Base-by-base conservation (phyloP, 148 eudicot genomes). In the Rhododendron ferrugineum region DNA sequence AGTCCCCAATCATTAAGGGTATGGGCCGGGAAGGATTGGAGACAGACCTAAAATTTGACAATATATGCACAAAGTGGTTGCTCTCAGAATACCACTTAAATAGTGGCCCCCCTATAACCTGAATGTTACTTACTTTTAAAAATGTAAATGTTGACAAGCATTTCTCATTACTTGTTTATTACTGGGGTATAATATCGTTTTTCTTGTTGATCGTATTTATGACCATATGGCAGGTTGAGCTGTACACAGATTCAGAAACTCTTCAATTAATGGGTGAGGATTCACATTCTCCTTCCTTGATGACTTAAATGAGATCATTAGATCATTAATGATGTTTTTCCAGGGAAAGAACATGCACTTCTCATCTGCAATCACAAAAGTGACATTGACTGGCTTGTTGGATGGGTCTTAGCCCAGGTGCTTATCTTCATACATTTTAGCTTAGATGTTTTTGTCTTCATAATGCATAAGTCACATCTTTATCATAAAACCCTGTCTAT, bases 401-500 rank as follows among this genome's bases (percentile, higher is more conserved):
- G 99, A 86, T 97, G 98, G 99, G 93, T 95, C 79, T 88, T 95
- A 87, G 98, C 97, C 60, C 98, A 97, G 97, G 99, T 90, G n/a
- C 82, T 74, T 82, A 22, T 83, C 42, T 42, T 50, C 44, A 16
- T 79, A 15, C 7, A 78, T 44, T 11, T 47, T 46, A 44, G 28
- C 13, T 47, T 46, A 26, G 58, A 78, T n/a, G 18, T 46, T 78
- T 16, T 46, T 8, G 2, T 23, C 32, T 44, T 56, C 81, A 46
- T 44, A 47, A 42, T 44, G 30, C 16, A 46, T 78, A 78, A 46
- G 36, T 46, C 50, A 15, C 28, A 22, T 6, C 58, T 46, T 42
- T 78, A 78, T 46, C 32, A 23, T 46, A 23, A 10, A 32, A 73
- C 11, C 11, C 10, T 9, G 8, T 46, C 58, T 50, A n/a, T 13